phyloP scores from a whole-genome alignment of 2,329 filamentous ascomycete genomes.

The Epicoccum sorghinum region DNA sequence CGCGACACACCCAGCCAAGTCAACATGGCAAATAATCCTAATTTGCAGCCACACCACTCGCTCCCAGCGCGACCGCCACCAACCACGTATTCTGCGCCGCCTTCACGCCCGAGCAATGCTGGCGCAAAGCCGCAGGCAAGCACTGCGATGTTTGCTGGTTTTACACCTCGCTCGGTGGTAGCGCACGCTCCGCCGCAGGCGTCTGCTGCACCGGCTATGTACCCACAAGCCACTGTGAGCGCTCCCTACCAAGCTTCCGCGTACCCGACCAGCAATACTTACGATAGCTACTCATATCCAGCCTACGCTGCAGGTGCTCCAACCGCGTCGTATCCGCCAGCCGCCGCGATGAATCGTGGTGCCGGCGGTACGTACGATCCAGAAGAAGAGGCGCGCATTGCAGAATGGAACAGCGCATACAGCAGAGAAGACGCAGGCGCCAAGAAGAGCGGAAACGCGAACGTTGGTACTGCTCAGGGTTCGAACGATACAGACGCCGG shows the following conservation, averaged over 20 bases:
- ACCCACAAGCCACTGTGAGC: slow-evolving; percentile 51
- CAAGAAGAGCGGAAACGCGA: slow-evolving; percentile 53
- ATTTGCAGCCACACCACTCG: slow-evolving; percentile 59
- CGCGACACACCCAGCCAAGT: slow-evolving; percentile 5
- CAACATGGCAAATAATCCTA: slow-evolving; percentile 27
- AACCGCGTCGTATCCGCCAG: slow-evolving; percentile 28
- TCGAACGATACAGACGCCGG: slow-evolving; percentile 55
- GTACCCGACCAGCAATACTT: slow-evolving; percentile 54
- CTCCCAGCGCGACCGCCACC: slow-evolving; percentile 80
- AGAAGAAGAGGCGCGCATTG: slow-evolving; percentile 88
- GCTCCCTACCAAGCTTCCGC: slow-evolving; percentile 47
- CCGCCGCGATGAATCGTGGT: slow-evolving; percentile 37
- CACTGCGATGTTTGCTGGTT: slow-evolving; percentile 57
- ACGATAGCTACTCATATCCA: slow-evolving; percentile 74
- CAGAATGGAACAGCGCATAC: slow-evolving; percentile 94
- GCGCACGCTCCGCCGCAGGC: slow-evolving; percentile 44
- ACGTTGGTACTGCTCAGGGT: slow-evolving; percentile 41
- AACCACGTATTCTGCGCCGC: slow-evolving; percentile 63
- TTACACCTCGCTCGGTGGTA: slow-evolving; percentile 65
- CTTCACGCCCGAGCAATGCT: slow-evolving; percentile 51
- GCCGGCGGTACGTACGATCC: slow-evolving; percentile 62
- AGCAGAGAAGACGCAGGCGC: slow-evolving; percentile 63
- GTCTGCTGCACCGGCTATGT: slow-evolving; percentile 41
- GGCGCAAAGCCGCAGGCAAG: slow-evolving; percentile 36
- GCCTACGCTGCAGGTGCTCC: slow-evolving; percentile 58